Evolutionary conservation across 139 green algal genomes (phyloP).

Genomic region (Penium margaritaceum): DNA sequence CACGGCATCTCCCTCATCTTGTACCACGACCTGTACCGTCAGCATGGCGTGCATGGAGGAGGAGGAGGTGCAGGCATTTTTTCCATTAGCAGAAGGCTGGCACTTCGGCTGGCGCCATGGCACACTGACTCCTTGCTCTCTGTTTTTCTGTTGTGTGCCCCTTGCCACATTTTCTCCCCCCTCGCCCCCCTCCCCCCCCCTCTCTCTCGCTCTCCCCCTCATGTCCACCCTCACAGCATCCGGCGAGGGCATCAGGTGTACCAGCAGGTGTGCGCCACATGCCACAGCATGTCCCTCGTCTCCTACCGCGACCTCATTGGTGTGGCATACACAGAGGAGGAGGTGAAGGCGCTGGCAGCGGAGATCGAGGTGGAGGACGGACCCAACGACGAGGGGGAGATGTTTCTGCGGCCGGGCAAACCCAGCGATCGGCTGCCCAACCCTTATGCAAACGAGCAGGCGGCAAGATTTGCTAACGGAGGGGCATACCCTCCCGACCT

Average conservation of each 20-base stretch:
- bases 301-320: conserved; percentile 91
- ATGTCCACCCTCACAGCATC: conserved; percentile 56
- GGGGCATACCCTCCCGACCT: conserved; percentile 91
- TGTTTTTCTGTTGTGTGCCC: too few species aligned
- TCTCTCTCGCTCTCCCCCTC: too few species aligned
- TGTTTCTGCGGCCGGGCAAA: conserved; percentile 80
- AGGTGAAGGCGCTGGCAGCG: conserved; percentile 87
- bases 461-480: conserved; percentile 86
- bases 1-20: too few species aligned
- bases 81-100: too few species aligned
- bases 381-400: conserved; percentile 96
- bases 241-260: conserved; percentile 84
- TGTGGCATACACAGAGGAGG: conserved; percentile 92
- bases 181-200: too few species aligned
- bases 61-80: too few species aligned
- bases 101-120: too few species aligned
- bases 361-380: conserved; percentile 85
- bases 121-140: too few species aligned
- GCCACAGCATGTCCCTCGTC: conserved; percentile 85
- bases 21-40: too few species aligned
- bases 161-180: too few species aligned
- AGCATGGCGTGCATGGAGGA: too few species aligned
- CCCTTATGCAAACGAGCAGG: conserved; percentile 85
- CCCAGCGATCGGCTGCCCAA: conserved; percentile 79
- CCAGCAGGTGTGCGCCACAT: conserved; percentile 83